phyloP scores from a whole-genome alignment of 129 eudicot genomes.

The Arctium minus region DNA sequence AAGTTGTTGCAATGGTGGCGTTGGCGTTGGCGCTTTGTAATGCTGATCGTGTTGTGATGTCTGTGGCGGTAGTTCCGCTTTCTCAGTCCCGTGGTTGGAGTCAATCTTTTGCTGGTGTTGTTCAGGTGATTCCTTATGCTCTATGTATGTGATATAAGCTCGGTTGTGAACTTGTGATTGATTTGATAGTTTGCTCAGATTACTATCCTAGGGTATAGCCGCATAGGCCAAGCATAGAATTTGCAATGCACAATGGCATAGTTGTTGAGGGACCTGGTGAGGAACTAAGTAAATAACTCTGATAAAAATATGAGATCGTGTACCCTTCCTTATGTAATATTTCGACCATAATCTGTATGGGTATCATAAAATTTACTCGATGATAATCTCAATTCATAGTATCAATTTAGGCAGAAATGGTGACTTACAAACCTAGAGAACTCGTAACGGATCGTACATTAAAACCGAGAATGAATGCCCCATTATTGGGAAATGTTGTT shows the following conservation, averaged over 20 bases:
- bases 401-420: too few relatives aligned
- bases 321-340: too few relatives aligned
- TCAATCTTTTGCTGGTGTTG: slow-evolving; percentile 93
- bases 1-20: slow-evolving; percentile 93
- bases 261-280: too few relatives aligned
- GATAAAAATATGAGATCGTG: too few relatives aligned
- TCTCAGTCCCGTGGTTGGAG: slow-evolving; percentile 73
- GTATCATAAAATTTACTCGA: too few relatives aligned
- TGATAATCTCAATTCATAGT: too few relatives aligned
- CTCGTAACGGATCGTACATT: too few relatives aligned
- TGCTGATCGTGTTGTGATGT: slow-evolving; percentile 98
- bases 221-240: not conserved
- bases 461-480: too few relatives aligned
- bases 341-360: too few relatives aligned
- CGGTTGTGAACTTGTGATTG: not conserved
- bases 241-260: not conserved
- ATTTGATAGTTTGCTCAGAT: not conserved
- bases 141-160: not conserved
- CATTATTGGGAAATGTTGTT: too few relatives aligned
- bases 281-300: too few relatives aligned
- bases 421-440: too few relatives aligned
- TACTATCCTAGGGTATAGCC: not conserved
- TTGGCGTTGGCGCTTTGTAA: slow-evolving; percentile 89
- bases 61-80: slow-evolving; percentile 87
- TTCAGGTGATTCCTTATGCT: slow-evolving; percentile 55